Conservation (phyloP, 345 rosid genomes). For the Combretum micranthum region DNA sequence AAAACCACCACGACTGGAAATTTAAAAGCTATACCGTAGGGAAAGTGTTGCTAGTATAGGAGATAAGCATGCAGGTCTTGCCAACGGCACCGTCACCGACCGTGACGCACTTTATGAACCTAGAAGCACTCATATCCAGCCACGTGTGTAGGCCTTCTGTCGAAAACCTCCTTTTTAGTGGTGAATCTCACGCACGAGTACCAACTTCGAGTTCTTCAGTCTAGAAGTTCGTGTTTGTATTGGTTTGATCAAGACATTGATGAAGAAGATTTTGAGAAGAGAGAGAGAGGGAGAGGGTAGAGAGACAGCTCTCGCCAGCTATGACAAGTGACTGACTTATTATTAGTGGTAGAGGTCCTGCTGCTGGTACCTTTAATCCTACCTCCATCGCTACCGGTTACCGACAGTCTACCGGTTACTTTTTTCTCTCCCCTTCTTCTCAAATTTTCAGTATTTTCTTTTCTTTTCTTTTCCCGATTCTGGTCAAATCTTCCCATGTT, state of each 20-base stretch:
- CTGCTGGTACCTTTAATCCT: no score
- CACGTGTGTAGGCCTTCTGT: neutral
- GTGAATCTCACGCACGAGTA: neutral
- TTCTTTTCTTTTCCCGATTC: no score
- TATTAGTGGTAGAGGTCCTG: neutral
- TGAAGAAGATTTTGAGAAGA: no score
- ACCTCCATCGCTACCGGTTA: no score
- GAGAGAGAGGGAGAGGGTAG: neutral
- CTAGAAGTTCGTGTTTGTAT: no score
- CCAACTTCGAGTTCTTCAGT: no score
- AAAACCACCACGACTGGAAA: neutral
- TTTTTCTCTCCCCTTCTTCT: no score
- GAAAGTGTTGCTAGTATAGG: slow-evolving; percentile 74
- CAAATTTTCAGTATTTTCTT: no score
- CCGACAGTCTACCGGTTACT: no score
- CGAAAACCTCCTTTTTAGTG: neutral
- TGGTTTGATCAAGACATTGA: no score
- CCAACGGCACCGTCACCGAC: slow-evolving; percentile 85
- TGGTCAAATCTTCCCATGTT: no score
- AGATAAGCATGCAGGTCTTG: slow-evolving; percentile 71
- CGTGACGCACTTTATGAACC: slow-evolving; percentile 71
- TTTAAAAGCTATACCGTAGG: slow-evolving; percentile 38
- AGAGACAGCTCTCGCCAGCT: slow-evolving; percentile 9
- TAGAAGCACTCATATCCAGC: slow-evolving; percentile 51
- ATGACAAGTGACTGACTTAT: neutral